A percentile compares a stretch with the other conserved stretches of the same genome.
Evolutionary conservation across 2,329 filamentous ascomycete genomes (phyloP).

Genomic region (Fusarium equiseti): DNA sequence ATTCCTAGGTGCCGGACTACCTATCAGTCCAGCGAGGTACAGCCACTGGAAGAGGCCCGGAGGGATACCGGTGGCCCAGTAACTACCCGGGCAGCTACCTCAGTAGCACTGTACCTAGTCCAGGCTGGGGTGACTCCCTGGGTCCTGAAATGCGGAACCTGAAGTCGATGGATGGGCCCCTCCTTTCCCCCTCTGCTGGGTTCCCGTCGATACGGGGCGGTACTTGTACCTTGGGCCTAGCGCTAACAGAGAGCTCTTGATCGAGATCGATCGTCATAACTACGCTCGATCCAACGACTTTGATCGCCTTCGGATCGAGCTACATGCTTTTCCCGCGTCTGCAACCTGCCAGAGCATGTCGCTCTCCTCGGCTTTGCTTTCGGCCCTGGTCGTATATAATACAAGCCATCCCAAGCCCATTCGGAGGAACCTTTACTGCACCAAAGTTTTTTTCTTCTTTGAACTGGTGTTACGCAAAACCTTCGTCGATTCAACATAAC

Average conservation of each 20-base stretch:
- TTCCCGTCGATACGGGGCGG: slow-evolving; percentile 36
- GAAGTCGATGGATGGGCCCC: not conserved
- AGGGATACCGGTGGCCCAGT: not conserved
- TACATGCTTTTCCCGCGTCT: slow-evolving; percentile 28
- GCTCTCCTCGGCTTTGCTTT: slow-evolving; percentile 22
- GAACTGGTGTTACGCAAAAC: not conserved
- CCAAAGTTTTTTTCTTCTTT: not conserved
- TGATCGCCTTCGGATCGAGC: slow-evolving; percentile 45
- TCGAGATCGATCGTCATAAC: slow-evolving; percentile 51
- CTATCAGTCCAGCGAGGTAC: not conserved
- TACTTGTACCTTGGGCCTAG: slow-evolving; percentile 38
- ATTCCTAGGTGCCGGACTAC: not conserved
- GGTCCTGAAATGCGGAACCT: slow-evolving; percentile 14
- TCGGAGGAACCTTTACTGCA: not conserved
- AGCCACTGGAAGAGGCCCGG: not conserved
- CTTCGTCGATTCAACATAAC: not conserved
- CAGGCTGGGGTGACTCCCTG: not conserved
- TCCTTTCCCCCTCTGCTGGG: not conserved
- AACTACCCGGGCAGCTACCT: not conserved
- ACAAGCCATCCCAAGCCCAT: slow-evolving; percentile 14
- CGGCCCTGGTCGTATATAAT: slow-evolving; percentile 35
- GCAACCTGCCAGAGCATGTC: slow-evolving; percentile 24
- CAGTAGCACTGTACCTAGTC: not conserved
- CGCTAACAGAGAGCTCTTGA: slow-evolving; percentile 44
- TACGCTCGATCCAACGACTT: slow-evolving; percentile 44